Conservation (phyloP, 2,329 filamentous ascomycete genomes). For the Aspergillus pseudonomiae region DNA sequence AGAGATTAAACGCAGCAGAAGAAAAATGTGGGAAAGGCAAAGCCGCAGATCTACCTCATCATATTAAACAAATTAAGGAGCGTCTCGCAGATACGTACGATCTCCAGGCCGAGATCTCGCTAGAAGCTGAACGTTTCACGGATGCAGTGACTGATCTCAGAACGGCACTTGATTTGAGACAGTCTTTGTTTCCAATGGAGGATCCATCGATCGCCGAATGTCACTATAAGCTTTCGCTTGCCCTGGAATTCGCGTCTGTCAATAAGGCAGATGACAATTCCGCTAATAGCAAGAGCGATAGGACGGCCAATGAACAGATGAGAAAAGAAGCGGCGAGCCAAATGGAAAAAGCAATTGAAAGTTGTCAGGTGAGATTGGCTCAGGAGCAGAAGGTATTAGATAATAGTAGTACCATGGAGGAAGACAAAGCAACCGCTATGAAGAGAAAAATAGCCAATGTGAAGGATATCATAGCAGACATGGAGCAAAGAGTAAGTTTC, state of each 20-base stretch:
- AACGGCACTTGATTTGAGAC: constrained; percentile 75
- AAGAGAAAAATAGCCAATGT: constrained; percentile 59
- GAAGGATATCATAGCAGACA: constrained; percentile 63
- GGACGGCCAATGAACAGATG: constrained; percentile 55
- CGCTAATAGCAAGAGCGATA: constrained; percentile 43
- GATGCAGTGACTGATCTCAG: constrained; percentile 85
- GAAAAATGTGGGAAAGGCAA: constrained; percentile 54
- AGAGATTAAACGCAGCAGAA: constrained; percentile 56
- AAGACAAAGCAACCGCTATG: constrained; percentile 41
- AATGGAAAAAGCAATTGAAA: constrained; percentile 64
- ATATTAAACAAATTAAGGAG: constrained; percentile 70
- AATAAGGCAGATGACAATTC: constrained; percentile 47
- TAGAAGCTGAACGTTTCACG: constrained; percentile 91
- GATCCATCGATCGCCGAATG: constrained; percentile 89
- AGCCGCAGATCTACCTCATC: constrained; percentile 42
- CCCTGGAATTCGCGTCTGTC: constrained; percentile 88
- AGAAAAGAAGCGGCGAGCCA: constrained; percentile 60
- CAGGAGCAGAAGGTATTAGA: constrained; percentile 55
- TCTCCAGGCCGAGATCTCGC: constrained; percentile 90
- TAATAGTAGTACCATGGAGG: constrained; percentile 41
- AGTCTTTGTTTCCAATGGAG: constrained; percentile 76
- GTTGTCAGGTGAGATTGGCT: constrained; percentile 57
- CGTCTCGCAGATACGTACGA: constrained; percentile 91
- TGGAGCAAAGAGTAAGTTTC: constrained; percentile 58
- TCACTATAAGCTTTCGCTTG: constrained; percentile 93